Conservation (phyloP, 371 early-diverging fungal genomes). For the Batrachochytrium dendrobatidis region DNA sequence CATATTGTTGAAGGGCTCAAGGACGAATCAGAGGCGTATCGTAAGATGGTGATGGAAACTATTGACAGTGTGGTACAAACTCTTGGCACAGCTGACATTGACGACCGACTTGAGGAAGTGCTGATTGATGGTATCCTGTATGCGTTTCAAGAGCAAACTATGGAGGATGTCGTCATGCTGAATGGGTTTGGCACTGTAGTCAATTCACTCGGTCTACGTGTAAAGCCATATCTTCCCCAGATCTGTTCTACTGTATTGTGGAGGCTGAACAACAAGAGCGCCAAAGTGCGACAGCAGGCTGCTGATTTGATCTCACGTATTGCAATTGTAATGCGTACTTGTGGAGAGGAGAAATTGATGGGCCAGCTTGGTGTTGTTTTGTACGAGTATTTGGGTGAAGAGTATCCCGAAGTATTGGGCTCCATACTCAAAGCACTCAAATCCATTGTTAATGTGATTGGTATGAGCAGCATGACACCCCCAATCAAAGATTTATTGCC, state of each 20-base stretch:
- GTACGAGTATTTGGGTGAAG: slow-evolving; percentile 96
- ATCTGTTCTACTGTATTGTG: slow-evolving; percentile 90
- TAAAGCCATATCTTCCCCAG: slow-evolving; percentile 87
- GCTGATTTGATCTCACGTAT: slow-evolving; percentile 92
- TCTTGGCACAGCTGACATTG: slow-evolving; percentile 86
- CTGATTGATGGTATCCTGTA: slow-evolving; percentile 93
- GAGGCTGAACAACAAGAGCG: slow-evolving; percentile 94
- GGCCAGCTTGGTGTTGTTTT: slow-evolving; percentile 83
- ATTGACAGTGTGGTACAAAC: slow-evolving; percentile 72
- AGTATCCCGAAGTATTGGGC: slow-evolving; percentile 96
- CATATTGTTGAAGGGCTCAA: slow-evolving; percentile 85
- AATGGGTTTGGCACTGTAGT: slow-evolving; percentile 94
- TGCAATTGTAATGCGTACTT: slow-evolving; percentile 86
- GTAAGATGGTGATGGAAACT: slow-evolving; percentile 96
- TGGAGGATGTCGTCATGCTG: slow-evolving; percentile 84
- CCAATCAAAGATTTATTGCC: slow-evolving; percentile 96
- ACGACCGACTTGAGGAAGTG: slow-evolving; percentile 79
- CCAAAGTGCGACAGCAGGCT: slow-evolving; percentile 94
- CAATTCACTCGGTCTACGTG: slow-evolving; percentile 80
- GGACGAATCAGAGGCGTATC: slow-evolving; percentile 90
- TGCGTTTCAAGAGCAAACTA: slow-evolving; percentile 93
- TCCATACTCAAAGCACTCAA: slow-evolving; percentile 87
- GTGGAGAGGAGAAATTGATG: slow-evolving; percentile 93
- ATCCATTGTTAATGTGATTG: slow-evolving; percentile 91
- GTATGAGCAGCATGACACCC: slow-evolving; percentile 95